Evolutionary conservation across 1,284 basidiomycete species (phyloP).

Genomic region (Moesziomyces antarcticus): DNA sequence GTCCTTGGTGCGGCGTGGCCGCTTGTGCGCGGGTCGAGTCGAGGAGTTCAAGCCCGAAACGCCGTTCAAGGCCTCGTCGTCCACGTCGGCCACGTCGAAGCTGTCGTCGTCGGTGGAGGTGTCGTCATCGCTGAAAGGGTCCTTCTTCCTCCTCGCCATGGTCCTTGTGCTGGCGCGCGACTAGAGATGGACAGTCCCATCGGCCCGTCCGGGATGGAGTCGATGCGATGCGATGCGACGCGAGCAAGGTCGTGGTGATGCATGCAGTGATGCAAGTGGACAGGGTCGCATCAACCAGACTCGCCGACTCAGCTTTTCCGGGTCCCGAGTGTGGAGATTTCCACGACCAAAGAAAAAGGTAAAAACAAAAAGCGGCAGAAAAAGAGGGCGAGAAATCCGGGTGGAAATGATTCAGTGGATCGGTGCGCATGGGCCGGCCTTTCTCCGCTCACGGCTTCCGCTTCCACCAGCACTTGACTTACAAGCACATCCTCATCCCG

Average conservation of each 20-base stretch:
- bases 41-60: slow-evolving; percentile 3
- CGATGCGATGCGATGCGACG: too few relatives aligned
- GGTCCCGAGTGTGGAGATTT: background rate
- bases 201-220: background rate
- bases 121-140: slow-evolving; percentile 57
- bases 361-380: too few relatives aligned
- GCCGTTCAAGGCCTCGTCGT: slow-evolving; percentile 2
- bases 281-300: background rate
- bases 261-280: background rate
- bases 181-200: slow-evolving; percentile 1
- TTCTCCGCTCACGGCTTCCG: too few relatives aligned
- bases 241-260: too few relatives aligned
- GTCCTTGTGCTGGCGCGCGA: background rate
- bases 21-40: slow-evolving; percentile 12
- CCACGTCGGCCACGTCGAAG: slow-evolving; percentile 54
- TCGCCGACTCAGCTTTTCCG: background rate
- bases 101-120: slow-evolving; percentile 70
- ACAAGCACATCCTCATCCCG: too few relatives aligned
- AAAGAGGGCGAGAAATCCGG: background rate
- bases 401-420: too few relatives aligned
- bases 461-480: too few relatives aligned
- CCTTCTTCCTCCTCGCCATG: slow-evolving; percentile 60
- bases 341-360: background rate
- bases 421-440: too few relatives aligned
- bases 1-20: slow-evolving; percentile 30